Conservation (phyloP, 2,329 filamentous ascomycete genomes). For the Paecilomyces dactylethromorphus region DNA sequence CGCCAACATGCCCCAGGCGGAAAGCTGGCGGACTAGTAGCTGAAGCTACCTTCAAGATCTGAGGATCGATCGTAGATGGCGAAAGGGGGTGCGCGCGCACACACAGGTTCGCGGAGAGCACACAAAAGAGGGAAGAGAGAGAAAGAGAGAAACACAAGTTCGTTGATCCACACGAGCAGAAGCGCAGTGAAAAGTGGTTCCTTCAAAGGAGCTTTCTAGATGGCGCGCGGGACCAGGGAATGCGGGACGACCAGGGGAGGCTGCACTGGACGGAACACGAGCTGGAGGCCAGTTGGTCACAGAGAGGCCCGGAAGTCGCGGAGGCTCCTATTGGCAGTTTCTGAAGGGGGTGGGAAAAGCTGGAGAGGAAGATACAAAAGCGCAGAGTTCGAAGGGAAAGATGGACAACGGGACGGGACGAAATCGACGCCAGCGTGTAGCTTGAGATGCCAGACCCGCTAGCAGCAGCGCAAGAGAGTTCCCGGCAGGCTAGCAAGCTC, state of each 20-base stretch:
- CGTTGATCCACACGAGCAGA: background rate
- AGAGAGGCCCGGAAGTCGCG: background rate
- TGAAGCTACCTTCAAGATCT: background rate
- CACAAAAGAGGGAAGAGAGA: background rate
- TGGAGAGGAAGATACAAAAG: slow-evolving; percentile 1
- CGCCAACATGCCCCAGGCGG: slow-evolving; percentile 21
- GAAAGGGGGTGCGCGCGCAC: background rate
- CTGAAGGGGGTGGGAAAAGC: background rate
- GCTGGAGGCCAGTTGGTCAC: background rate
- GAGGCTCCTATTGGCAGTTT: background rate
- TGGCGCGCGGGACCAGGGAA: slow-evolving; percentile 1
- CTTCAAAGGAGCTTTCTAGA: background rate
- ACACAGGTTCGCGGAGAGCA: background rate
- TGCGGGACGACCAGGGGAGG: background rate
- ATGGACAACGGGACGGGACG: slow-evolving; percentile 3
- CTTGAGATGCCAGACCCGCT: slow-evolving; percentile 18
- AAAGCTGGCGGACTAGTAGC: background rate
- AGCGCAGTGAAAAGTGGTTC: background rate
- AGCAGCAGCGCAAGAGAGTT: slow-evolving; percentile 9
- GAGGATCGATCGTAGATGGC: background rate
- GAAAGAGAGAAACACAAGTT: background rate
- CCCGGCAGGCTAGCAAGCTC: background rate
- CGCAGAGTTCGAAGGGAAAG: slow-evolving; percentile 1
- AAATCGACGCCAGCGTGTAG: slow-evolving; percentile 19
- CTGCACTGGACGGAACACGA: background rate